A percentile compares a stretch with the other conserved stretches of the same genome.
Conservation (phyloP, 352 stramenopile genomes). For the Pythium rishiriense region DNA sequence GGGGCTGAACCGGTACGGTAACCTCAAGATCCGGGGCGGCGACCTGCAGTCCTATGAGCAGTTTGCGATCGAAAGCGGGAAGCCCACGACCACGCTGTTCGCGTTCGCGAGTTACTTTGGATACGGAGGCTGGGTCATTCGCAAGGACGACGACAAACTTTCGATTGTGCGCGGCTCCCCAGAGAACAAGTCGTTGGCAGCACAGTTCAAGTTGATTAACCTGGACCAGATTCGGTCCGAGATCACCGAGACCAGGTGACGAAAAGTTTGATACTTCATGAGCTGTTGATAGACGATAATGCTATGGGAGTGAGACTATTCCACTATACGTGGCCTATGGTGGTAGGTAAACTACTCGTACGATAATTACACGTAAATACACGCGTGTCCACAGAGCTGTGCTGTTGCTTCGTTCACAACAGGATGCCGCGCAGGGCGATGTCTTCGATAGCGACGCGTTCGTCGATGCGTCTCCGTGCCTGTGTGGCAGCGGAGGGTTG, state of each 20-base stretch:
- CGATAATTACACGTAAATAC: not conserved
- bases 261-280: no score
- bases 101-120: constrained; percentile 75
- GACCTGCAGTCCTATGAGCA: constrained; percentile 80
- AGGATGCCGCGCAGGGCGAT: constrained; percentile 18
- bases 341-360: not conserved
- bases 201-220: constrained; percentile 59
- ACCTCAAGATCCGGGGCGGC: constrained; percentile 56
- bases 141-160: constrained; percentile 34
- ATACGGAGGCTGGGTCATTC: constrained; percentile 58
- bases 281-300: no score
- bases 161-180: constrained; percentile 55
- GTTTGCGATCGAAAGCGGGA: constrained; percentile 54
- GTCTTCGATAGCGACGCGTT: constrained; percentile 20
- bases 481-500: not conserved
- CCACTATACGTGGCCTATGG: not conserved
- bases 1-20: constrained; percentile 69
- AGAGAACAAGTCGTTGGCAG: constrained; percentile 63
- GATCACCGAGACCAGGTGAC: constrained; percentile 10
- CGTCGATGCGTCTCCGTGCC: constrained; percentile 14
- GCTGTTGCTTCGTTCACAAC: not conserved
- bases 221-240: constrained; percentile 42
- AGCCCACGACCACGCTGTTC: constrained; percentile 56
- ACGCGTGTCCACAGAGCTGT: not conserved
- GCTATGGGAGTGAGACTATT: not conserved